Base-by-base conservation (phyloP, 176 grass and related monocot genomes). In the Aegilops tauschii region DNA sequence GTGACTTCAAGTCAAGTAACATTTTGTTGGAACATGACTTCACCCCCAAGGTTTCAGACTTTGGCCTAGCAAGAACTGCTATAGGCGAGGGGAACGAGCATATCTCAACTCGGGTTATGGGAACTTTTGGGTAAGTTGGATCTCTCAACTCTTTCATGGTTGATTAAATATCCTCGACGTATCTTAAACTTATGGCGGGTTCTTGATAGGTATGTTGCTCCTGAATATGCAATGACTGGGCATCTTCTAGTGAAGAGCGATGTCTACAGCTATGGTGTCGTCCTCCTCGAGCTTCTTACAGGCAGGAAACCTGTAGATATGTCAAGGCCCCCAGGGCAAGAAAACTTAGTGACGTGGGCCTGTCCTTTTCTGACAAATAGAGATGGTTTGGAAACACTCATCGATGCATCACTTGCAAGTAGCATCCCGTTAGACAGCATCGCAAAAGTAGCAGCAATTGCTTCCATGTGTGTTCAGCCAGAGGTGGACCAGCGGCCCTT, bases 241-340 rank as follows among this genome's bases (percentile, higher is more conserved):
- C 97, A 99, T 92, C 94, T 99, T 86, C 89, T 99, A 69, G 97
- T 99, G 31, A 99, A 99, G 88, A 96, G 94, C 56, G 97, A 99
- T 80, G 97, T 99, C 69, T 99, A 99, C 85, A 99, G 97, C 87
- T 99, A 99, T 3, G 97, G 97, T 12, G 97, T 99, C 39, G 97
- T 99, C 79, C 94, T 99, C 82, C 87, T 99, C 8, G 97, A 99
- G 85, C 97, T 99, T 62, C 88, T 99, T 56, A 99, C 94, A 2
- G 92, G 97, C 74, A 92, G 90, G 84, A 99, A 99, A 82, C 92
- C 97, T 1, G 92, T 99, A 35, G 97, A 99, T 86, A 96, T 99
- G 92, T 89, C 87, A 17, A 90, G 97, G 82, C 90, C 92, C 66
- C 77, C 92, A 44, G 97, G 97, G 75, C 97, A 99, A 93, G 97